Evolutionary conservation across 2,329 filamentous ascomycete genomes (phyloP), one percentile per base, ranked within the genome.

Genomic region (Aspergillus sp.): DNA sequence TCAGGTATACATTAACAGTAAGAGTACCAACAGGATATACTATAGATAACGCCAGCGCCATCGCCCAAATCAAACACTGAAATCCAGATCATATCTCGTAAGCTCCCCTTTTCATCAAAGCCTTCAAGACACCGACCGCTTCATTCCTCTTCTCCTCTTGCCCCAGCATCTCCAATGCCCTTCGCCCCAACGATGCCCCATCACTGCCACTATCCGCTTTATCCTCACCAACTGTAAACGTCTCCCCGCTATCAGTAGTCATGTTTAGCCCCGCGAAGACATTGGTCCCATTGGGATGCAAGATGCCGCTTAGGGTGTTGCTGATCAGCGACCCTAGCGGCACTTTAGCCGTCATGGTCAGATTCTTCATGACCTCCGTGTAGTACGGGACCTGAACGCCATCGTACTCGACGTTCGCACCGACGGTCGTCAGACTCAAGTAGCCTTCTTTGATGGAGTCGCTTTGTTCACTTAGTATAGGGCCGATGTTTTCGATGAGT

Each of bases 331-430:
- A 62, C 11, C 62, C 65, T 8, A 76, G 53, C 11, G 68, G 61
- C 5, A 75, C 66, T 13, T 71, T 56, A 2, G 73, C 73, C 2
- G 65, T 68, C 21, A 76, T 64, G 4, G 70, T 63, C 1, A 76
- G 68, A 5, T 70, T 59, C 21, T 65, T 66, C 71, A 76, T 74
- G 8, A 70, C 70, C 0, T 72, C 54, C 4, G 72, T 72, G 62
- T 76, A 76, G 66, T 76, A 76, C 10, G 72, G 71, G 1, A 76
- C 68, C 13, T 64, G 52, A 5, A 65, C 68, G 32, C 71, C 73
- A 1, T 75, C 70, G 62, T 70, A 75, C 10, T 59, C 60, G 10
- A 75, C 71, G 3, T 64, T 58, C 25, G 68, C 66, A 11, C 70
- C 71, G 23, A 70, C 59, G 0, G 72, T 72, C 3, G 66, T 60